phyloP scores from a whole-genome alignment of 2,329 filamentous ascomycete species.

The Thelonectria blattea region DNA sequence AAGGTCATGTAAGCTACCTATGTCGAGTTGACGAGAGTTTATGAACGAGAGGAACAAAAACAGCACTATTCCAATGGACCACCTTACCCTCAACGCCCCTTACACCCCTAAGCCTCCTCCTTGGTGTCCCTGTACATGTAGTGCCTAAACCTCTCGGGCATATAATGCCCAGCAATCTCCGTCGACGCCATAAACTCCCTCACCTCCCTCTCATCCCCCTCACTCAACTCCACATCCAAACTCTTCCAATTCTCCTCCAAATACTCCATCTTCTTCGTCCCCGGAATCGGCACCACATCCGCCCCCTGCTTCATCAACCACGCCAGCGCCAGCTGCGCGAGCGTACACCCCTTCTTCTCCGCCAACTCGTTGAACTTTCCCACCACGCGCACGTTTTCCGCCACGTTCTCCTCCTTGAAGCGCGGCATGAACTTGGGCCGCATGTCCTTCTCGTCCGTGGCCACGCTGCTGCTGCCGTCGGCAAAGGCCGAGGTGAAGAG shows the following conservation, averaged over 20 bases:
- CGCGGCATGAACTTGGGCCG: slow-evolving; percentile 16
- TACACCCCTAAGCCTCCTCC: slow-evolving; percentile 11
- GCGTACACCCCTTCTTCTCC: slow-evolving; percentile 57
- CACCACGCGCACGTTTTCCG: slow-evolving; percentile 60
- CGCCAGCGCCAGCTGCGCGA: slow-evolving; percentile 63
- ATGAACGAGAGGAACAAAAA: no score
- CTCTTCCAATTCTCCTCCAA: slow-evolving; percentile 50
- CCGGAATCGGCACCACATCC: slow-evolving; percentile 62
- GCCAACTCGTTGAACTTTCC: slow-evolving; percentile 56
- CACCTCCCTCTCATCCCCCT: slow-evolving; percentile 42
- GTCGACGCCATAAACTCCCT: slow-evolving; percentile 20
- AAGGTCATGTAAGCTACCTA: no score
- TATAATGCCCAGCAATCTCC: slow-evolving; percentile 18
- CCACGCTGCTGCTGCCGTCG: slow-evolving; percentile 48
- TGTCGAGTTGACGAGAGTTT: no score
- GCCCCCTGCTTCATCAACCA: slow-evolving; percentile 65
- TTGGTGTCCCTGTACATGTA: slow-evolving; percentile 10
- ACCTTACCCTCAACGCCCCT: no score
- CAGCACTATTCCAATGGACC: no score
- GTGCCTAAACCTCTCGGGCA: slow-evolving; percentile 3
- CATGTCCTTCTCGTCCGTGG: slow-evolving; percentile 7
- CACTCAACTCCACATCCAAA: slow-evolving; percentile 36
- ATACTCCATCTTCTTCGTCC: slow-evolving; percentile 48
- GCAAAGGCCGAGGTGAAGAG: slow-evolving; percentile 59
- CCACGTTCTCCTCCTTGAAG: slow-evolving; percentile 33